Base-by-base conservation (phyloP, 2,329 filamentous ascomycete species). In the Colletotrichum chlorophyti region DNA sequence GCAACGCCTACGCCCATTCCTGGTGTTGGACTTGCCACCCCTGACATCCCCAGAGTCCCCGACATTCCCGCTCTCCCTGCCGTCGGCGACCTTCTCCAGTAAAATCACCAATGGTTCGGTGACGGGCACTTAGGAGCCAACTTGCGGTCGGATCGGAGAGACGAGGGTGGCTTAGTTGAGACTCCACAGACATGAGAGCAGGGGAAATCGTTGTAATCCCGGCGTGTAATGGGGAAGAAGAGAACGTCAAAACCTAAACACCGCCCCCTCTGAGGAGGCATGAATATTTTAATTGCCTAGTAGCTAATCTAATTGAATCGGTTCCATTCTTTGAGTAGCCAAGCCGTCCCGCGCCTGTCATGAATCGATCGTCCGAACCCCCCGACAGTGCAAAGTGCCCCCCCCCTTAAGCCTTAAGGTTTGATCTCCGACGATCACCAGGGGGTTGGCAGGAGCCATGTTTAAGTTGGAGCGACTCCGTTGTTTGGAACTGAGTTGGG, bases 291-390 rank as follows among this genome's bases (percentile, higher is more conserved):
- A 23, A 55, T 55, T 45, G n/a, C 4, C n/a, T 21, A 17, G 27
- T 34, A 46, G 37, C 24, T 37, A 37, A 53, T 38, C 29, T 15
- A 32, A 23, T 27, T 31, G 17, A 48, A n/a, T n/a, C n/a, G n/a
- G n/a, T n/a, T 34, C 29, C 4, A 31, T 43, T 3, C 14, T 14
- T 21, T 21, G 9, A 32, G 21, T 6, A 23, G 38, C 51, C 51
- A 50, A 43, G 37, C 26, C n/a, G 26, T 11, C 12, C 32, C 27
- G n/a, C 14, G 24, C 26, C 14, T 11, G n/a, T n/a, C n/a, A n/a
- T n/a, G n/a, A n/a, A n/a, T n/a, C n/a, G n/a, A n/a, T 54, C 43
- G 35, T 42, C 43, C 38, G 43, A 55, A 49, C 42, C 14, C 42
- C 10, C 15, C 42, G 29, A 19, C 17, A 12, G 19, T 47, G 23